Evolutionary conservation across 345 rosid genomes (phyloP).

Genomic region (Euphorbia peplus): DNA sequence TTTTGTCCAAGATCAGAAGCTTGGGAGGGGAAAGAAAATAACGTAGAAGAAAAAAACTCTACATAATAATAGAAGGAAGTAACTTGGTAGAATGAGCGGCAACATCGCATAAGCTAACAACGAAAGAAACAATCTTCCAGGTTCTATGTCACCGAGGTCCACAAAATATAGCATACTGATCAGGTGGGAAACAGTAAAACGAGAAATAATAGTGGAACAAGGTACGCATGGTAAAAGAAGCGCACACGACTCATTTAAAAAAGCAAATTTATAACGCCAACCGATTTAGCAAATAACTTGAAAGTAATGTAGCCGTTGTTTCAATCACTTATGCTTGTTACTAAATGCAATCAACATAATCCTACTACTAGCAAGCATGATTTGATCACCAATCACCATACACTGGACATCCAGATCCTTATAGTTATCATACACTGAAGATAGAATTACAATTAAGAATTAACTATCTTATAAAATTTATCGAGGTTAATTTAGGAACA

Average conservation of each 20-base stretch:
- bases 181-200: background rate
- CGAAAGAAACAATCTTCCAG: background rate
- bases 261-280: background rate
- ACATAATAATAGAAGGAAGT: background rate
- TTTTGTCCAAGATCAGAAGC: background rate
- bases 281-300: background rate
- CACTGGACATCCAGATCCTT: background rate
- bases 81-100: background rate
- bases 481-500: too few relatives aligned
- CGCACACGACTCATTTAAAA: background rate
- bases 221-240: background rate
- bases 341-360: conserved; percentile 26
- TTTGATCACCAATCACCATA: conserved; percentile 9
- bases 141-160: background rate
- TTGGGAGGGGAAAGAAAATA: background rate
- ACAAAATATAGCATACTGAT: background rate
- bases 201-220: too few relatives aligned
- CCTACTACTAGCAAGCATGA: background rate
- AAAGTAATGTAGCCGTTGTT: conserved; percentile 18
- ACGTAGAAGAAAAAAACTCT: background rate
- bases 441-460: too few relatives aligned
- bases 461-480: too few relatives aligned
- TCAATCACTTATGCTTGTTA: conserved; percentile 19
- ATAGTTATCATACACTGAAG: too few relatives aligned
- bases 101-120: background rate